Percentiles rank a stretch among this genome's conserved stretches.
phyloP scores from a whole-genome alignment of 2,329 filamentous ascomycete species.

The Alternaria consortialis region DNA sequence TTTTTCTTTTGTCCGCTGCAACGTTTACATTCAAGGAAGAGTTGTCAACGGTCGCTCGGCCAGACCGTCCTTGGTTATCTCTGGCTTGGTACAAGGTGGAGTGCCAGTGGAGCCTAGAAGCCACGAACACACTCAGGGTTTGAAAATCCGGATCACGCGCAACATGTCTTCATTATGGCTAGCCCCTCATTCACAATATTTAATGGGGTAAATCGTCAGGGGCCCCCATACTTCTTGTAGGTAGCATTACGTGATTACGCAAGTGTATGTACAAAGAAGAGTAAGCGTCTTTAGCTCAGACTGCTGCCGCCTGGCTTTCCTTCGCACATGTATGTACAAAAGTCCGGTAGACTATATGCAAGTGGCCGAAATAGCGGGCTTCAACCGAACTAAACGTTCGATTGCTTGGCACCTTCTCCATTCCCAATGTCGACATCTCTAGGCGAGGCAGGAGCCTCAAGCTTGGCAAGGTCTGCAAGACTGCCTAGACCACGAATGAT shows the following conservation, averaged over 20 bases:
- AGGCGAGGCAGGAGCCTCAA: conserved; percentile 37
- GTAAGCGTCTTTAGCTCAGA: background rate
- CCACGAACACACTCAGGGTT: conserved; percentile 29
- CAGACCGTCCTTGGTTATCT: background rate
- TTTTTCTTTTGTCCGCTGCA: background rate
- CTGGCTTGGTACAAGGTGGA: conserved; percentile 18
- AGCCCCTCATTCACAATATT: conserved; percentile 1
- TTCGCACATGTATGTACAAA: conserved; percentile 12
- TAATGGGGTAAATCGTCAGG: background rate
- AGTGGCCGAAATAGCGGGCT: conserved; percentile 26
- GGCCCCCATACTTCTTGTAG: background rate
- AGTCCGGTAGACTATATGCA: conserved; percentile 26
- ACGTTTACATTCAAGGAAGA: background rate
- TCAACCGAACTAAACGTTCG: background rate
- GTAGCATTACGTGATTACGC: conserved; percentile 23
- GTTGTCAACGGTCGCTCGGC: no score
- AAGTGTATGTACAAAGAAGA: conserved; percentile 23
- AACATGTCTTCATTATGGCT: conserved; percentile 4
- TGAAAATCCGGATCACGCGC: conserved; percentile 17
- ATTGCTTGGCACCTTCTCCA: background rate
- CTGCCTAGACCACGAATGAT: conserved; percentile 43
- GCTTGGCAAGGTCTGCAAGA: conserved; percentile 41
- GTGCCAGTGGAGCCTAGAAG: conserved; percentile 22
- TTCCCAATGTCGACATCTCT: conserved; percentile 6
- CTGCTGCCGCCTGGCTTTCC: background rate